phyloP scores from a whole-genome alignment of 1,139 yeast species.

The Protomyces lactucae-debilis region DNA sequence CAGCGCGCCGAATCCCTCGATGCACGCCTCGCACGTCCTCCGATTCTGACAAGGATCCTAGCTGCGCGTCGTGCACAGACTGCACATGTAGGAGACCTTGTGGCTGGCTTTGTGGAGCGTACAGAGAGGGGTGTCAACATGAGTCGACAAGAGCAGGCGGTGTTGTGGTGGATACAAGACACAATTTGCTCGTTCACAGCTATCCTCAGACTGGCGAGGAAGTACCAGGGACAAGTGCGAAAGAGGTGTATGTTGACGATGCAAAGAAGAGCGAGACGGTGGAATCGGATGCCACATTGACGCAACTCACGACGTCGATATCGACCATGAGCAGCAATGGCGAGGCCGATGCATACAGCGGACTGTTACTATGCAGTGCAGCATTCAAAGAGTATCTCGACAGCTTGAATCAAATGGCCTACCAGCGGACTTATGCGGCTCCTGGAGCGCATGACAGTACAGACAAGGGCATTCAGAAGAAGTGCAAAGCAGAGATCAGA shows the following conservation, averaged over 20 bases:
- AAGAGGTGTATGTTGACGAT: not conserved
- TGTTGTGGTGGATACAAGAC: conserved; percentile 18
- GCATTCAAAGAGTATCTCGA: not conserved
- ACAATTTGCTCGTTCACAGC: conserved; percentile 18
- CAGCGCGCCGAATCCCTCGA: no score
- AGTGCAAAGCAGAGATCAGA: conserved; percentile 31
- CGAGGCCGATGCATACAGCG: not conserved
- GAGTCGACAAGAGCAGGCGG: not conserved
- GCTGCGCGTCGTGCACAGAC: no score
- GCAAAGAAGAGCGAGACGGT: not conserved
- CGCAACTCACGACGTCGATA: not conserved
- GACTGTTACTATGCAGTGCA: not conserved
- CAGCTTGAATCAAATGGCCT: not conserved
- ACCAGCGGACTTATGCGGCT: not conserved
- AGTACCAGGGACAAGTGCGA: not conserved
- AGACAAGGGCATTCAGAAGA: conserved; percentile 14
- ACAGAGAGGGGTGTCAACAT: not conserved
- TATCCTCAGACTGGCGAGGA: conserved; percentile 31
- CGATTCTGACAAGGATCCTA: no score
- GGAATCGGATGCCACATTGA: not conserved
- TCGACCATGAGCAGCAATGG: not conserved
- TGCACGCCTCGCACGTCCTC: no score
- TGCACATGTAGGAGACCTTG: not conserved
- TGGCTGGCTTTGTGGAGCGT: not conserved
- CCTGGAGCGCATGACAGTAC: not conserved